These are phyloP conservation scores for Cladorrhinum sp. DNA, from an alignment of 2,329 filamentous ascomycete species.

Conservation along the genomic window DNA sequence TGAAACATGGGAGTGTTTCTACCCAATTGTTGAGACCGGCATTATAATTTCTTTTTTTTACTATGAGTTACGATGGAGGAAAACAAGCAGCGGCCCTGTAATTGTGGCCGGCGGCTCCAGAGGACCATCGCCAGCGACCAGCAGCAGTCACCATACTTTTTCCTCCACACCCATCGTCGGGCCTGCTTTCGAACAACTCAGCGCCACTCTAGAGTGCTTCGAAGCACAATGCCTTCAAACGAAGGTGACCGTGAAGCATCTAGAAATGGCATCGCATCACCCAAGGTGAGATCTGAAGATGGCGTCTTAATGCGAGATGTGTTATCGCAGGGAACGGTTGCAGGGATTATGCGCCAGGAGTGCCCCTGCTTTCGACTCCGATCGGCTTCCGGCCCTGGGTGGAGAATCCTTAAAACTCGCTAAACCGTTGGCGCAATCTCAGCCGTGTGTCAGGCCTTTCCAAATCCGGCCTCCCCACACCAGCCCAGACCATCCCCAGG, in stretches of 20 bases:
- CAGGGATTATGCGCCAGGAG: constrained; percentile 15
- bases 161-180: constrained; percentile 2
- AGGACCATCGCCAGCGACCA: constrained; percentile 3
- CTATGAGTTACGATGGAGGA: background rate
- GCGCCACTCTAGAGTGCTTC: background rate
- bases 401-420: constrained; percentile 51
- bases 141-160: background rate
- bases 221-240: constrained; percentile 13
- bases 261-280: background rate
- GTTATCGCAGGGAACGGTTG: constrained; percentile 17
- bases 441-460: constrained; percentile 45
- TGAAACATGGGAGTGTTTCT: constrained; percentile 38
- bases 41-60: background rate
- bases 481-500: constrained; percentile 16
- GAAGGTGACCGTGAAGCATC: background rate
- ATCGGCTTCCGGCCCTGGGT: constrained; percentile 32
- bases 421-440: constrained; percentile 49
- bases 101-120: constrained; percentile 20
- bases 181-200: constrained; percentile 1
- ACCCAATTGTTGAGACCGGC: constrained; percentile 16
- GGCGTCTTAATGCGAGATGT: constrained; percentile 19
- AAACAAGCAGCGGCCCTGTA: background rate
- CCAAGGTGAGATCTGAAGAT: background rate
- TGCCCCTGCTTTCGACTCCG: constrained; percentile 29
- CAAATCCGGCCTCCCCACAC: constrained; percentile 23